Evolutionary conservation across 257 asterid species (phyloP), one percentile per base, ranked within the genome.

Genomic region (Petunia axillaris): DNA sequence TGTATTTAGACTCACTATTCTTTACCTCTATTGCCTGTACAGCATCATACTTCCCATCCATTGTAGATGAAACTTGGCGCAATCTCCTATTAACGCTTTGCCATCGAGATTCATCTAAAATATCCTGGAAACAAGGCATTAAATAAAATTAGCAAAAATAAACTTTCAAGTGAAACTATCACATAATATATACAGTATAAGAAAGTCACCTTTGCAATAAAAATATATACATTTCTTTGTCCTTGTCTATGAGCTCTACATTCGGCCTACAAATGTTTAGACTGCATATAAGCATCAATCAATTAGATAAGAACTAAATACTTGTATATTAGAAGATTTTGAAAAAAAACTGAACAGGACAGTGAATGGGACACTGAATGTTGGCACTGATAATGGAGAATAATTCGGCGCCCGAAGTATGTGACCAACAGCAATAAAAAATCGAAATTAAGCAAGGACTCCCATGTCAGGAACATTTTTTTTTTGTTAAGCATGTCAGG

Each of bases 211-310:
- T 93, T 90, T 60, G 93, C 99, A 63, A 97, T 93, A 85, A 95
- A 95, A 85, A 95, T 89, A 84, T 95, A 95, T 75, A 93, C 89
- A 76, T 92, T 91, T 78, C 87, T 93, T 84, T 95, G 99, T 70
- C 99, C 99, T 77, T 88, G 93, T 87, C 99, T 91, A 82, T 95
- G 99, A 82, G 96, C 97, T 90, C 99, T 93, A 87, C 89, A 91
- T 91, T 95, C 99, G 81, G 99, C 99, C 99, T 95, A 78, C 87
- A 82, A 81, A 75, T 82, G 78, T 76, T 77, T 46, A 79, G 82
- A 60, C 70, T 73, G 82, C 59, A 54, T 40, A 84, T 46, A 78
- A 87, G 85, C 81, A 82, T 81, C 82, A 83, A 58, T 71, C 62
- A 80, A 85, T 41, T 15, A 80, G 38, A 71, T 7, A 15, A 58